Evolutionary conservation across 2,329 filamentous ascomycete genomes (phyloP).

Genomic region (Mollisia scopiformis): DNA sequence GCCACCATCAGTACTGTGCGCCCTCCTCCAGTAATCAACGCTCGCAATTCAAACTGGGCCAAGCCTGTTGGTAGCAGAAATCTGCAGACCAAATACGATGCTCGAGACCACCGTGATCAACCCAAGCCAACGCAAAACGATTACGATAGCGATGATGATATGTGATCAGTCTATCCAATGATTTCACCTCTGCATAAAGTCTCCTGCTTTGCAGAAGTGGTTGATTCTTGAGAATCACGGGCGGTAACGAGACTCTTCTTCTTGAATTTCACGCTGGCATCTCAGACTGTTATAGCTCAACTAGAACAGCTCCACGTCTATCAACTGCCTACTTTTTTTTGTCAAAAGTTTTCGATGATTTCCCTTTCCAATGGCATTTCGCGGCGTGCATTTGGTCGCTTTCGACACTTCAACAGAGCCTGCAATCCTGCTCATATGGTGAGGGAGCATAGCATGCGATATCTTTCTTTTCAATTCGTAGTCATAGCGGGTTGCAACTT

Average conservation of each 20-base stretch:
- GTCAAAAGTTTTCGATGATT: too few species aligned
- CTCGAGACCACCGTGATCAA: background rate
- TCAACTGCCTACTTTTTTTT: too few species aligned
- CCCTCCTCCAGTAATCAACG: background rate
- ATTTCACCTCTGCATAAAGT: background rate
- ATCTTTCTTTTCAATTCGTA: too few species aligned
- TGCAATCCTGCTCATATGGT: background rate
- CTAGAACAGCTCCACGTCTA: too few species aligned
- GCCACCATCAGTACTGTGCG: background rate
- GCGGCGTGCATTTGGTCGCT: too few species aligned
- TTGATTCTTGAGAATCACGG: background rate
- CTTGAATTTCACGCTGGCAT: background rate
- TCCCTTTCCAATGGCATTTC: too few species aligned
- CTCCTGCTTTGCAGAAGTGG: background rate
- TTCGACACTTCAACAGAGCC: background rate
- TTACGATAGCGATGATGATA: background rate
- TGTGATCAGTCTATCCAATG: background rate
- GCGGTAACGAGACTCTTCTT: background rate
- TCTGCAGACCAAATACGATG: background rate
- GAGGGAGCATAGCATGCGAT: too few species aligned
- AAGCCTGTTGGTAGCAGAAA: background rate
- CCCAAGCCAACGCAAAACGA: background rate
- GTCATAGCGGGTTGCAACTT: too few species aligned
- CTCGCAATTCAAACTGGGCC: slow-evolving; percentile 4
- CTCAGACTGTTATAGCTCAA: too few species aligned